Evolutionary conservation across 345 rosid genomes (phyloP), one percentile per base, ranked within the genome.

Genomic region (Heritiera littoralis): DNA sequence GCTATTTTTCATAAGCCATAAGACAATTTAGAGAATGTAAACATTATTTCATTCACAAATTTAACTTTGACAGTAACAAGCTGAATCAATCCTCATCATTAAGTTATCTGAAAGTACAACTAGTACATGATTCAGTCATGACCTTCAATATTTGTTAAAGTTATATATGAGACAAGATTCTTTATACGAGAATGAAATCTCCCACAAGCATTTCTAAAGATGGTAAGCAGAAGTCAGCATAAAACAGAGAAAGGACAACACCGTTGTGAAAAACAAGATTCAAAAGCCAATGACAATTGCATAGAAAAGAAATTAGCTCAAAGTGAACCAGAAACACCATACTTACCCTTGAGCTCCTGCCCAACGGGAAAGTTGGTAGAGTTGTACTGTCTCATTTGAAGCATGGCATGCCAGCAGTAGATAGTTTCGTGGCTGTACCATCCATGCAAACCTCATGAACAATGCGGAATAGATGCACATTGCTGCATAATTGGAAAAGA

Each of bases 321-420:
- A 69, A 15, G 48, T 28, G 10, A 75, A 55, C 58, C 2, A 63
- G 68, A 67, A 45, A 74, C 15, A 54, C 60, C 58, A 71, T 52
- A 76, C 87, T 85, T 85, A 89, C 96, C 96, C 93, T 52, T 90
- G 90, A 80, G 87, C 84, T 82, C 77, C 84, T 60, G 94, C 98
- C 97, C 97, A 96, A 18, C 98, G 92, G 1, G 97, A 92, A 55
- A 96, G 86, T 79, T 94, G 95, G 86, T 92, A 96, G 81, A 94
- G 97, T 81, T 96, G 99, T 77, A 96, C 98, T 32, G 91, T 91
- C 90, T 96, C 99, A 71, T 92, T 96, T 38, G 99, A 96, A 79
- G 89, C 98, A 89, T 92, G 99, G 69, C 98, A 96, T 61, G 92
- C 97, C 75, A 95, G 89, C 78, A 93, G 97, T 49, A 89, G 84